Evolutionary conservation across 169 alveolate genomes (phyloP).

Genomic region (Theileria orientalis): DNA sequence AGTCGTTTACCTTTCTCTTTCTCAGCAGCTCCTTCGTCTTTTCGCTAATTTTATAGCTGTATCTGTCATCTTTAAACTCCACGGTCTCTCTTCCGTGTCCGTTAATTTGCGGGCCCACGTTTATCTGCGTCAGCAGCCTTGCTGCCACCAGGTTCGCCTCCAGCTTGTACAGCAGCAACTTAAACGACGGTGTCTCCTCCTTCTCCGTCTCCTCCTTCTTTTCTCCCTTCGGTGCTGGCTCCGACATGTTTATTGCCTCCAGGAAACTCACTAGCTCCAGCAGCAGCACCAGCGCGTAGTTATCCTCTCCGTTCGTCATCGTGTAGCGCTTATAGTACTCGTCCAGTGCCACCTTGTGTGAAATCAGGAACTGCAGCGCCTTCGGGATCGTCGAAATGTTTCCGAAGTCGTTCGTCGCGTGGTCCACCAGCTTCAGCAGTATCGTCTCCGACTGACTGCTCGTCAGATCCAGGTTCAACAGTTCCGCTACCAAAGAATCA

Average conservation of each 20-base stretch:
- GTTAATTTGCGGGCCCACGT: too few relatives aligned
- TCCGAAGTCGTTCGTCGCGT: conserved; percentile 43
- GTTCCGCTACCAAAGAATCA: conserved; percentile 37
- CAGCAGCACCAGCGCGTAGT: conserved; percentile 30
- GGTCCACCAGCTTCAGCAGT: conserved; percentile 32
- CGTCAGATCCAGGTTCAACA: conserved; percentile 11
- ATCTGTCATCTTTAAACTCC: background rate
- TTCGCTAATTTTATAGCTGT: background rate
- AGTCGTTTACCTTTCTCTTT: conserved; percentile 46
- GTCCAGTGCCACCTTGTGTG: conserved; percentile 41
- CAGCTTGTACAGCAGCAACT: conserved; percentile 50
- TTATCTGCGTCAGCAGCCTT: conserved; percentile 12
- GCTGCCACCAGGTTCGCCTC: conserved; percentile 55
- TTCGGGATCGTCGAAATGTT: conserved; percentile 62
- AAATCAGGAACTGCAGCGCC: conserved; percentile 60
- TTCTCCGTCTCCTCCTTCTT: background rate
- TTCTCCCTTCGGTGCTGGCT: conserved; percentile 1
- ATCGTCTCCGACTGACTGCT: conserved; percentile 26
- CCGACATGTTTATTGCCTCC: conserved; percentile 36
- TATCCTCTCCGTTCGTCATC: background rate
- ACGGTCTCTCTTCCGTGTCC: background rate
- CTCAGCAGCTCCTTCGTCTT: conserved; percentile 13
- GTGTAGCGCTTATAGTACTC: conserved; percentile 28
- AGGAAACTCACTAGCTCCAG: conserved; percentile 63
- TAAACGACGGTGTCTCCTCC: conserved; percentile 1